Evolutionary conservation across 73 alveolate species (phyloP).

Genomic region (Tetrahymena elliotti): DNA sequence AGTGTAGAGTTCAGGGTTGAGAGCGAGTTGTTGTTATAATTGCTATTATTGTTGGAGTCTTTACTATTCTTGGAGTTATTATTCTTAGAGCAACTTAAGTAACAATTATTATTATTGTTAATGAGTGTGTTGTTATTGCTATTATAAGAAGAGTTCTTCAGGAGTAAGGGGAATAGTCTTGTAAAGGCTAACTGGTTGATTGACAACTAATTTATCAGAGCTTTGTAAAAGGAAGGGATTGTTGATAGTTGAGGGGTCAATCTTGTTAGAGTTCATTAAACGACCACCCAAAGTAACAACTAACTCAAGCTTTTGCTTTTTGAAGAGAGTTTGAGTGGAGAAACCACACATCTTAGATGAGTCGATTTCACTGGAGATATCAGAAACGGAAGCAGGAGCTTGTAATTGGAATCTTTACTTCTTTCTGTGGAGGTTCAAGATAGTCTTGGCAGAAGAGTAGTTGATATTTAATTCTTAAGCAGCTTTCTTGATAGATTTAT

Average conservation of each 20-base stretch:
- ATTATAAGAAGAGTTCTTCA: conserved; percentile 8
- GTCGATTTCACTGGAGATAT: background rate
- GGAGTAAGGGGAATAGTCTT: background rate
- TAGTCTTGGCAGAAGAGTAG: background rate
- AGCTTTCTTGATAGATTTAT: background rate
- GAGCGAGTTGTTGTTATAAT: background rate
- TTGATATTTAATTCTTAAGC: background rate
- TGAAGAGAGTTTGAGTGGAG: background rate
- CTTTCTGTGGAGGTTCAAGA: background rate
- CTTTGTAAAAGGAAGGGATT: background rate
- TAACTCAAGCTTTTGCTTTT: background rate
- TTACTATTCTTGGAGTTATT: background rate
- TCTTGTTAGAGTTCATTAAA: background rate
- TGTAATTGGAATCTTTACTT: background rate
- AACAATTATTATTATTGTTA: background rate
- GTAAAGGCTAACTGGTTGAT: background rate
- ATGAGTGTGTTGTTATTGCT: conserved; percentile 6
- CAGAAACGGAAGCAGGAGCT: background rate
- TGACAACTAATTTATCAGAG: background rate
- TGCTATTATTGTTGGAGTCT: conserved; percentile 3
- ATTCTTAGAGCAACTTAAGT: background rate
- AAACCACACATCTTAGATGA: background rate
- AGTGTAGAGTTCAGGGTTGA: background rate
- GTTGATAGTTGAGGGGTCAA: background rate
- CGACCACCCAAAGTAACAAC: background rate